Evolutionary conservation across 345 rosid genomes (phyloP), one percentile per base, ranked within the genome.

Genomic region (Pelargonium nanum): DNA sequence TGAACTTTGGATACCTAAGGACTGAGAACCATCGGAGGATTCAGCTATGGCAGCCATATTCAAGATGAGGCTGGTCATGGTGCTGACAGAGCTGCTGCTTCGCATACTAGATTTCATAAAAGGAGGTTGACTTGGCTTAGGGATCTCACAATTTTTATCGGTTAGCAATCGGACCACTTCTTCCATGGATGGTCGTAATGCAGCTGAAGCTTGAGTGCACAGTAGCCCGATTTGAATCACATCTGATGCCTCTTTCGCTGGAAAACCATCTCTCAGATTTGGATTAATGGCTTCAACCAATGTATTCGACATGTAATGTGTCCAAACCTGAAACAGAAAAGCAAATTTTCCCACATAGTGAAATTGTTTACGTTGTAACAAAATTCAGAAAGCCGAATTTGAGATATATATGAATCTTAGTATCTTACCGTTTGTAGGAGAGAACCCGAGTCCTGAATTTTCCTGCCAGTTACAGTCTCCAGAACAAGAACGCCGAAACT

Each of bases 81-180:
- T n/a, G n/a, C 57, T 91, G 80, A 86, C 20, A 45, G 48, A 30
- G 20, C 8, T 28, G 24, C 32, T 3, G 32, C 32, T 3, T 19
- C 19, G 22, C 25, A 6, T 24, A 20, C 56, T 58, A 40, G 22
- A 26, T 23, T 40, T 69, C 48, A 69, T 28, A 51, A 69, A 69
- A 15, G 72, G 68, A 20, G 72, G 72, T 52, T 62, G 72, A 13
- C 0, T 57, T 9, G 72, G 72, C 59, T 34, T 50, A 4, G 68
- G 68, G 26, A 69, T 45, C 44, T 6, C 19, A 13, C 0, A 8
- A 17, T 30, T 24, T 19, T 22, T 32, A 9, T 64, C 9, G 13
- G 19, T 63, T 40, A 69, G 53, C 72, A 69, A 57, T 58, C 53
- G 55, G 1, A 69, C 55, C 9, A 63, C 68, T 25, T 50, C 45